Evolutionary conservation across 148 eudicot genomes (phyloP).

Genomic region (Cornus florida): DNA sequence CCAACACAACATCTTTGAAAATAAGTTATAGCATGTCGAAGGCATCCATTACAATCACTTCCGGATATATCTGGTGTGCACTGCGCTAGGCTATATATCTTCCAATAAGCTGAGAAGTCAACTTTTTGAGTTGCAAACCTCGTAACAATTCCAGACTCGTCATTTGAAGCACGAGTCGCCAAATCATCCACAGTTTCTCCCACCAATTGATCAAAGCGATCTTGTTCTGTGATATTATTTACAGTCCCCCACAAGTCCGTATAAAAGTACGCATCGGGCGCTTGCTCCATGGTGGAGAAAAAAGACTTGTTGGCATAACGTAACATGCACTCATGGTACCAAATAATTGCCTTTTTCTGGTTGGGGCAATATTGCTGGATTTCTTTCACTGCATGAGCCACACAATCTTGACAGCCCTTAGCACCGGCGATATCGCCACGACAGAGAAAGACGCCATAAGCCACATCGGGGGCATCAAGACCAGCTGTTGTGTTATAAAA

Average conservation of each 20-base stretch:
- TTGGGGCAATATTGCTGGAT: neutral
- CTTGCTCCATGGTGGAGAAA: neutral
- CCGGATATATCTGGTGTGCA: conserved; percentile 40
- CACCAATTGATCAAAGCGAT: neutral
- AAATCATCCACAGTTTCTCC: neutral
- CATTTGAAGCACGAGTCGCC: neutral
- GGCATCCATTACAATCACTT: conserved; percentile 21
- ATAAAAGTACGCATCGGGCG: neutral
- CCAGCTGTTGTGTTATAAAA: conserved; percentile 4
- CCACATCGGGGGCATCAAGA: neutral
- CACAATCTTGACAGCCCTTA: conserved; percentile 23
- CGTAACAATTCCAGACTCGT: neutral
- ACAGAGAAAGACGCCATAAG: conserved; percentile 36
- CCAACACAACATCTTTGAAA: conserved; percentile 11
- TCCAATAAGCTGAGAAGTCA: neutral
- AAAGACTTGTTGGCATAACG: conserved; percentile 17
- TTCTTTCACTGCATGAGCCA: conserved; percentile 8
- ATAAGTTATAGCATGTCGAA: neutral
- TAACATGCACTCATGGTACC: conserved; percentile 28
- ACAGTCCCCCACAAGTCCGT: too few relatives aligned
- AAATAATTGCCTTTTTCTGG: conserved; percentile 16
- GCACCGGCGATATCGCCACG: conserved; percentile 16
- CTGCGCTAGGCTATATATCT: conserved; percentile 29
- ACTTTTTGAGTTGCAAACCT: conserved; percentile 24
- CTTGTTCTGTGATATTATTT: neutral